These are phyloP conservation scores for Calocera cornea DNA, from an alignment of 768 basidiomycete genomes.

Conservation along the genomic window DNA sequence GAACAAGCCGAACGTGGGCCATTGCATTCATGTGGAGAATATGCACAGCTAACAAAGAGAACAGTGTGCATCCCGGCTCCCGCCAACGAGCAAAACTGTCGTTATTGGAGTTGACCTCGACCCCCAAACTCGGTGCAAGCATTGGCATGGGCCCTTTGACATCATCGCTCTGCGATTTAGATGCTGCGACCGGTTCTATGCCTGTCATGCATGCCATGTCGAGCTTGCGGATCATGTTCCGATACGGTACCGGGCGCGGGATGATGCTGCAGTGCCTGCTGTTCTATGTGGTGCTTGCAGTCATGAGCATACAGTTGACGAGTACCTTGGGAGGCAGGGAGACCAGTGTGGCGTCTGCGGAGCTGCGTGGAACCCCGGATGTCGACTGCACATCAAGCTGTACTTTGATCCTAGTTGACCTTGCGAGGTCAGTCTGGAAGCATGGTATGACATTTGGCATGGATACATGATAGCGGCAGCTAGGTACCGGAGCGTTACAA, in stretches of 20 bases:
- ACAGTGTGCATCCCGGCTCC: neutral
- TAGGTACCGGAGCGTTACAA: neutral
- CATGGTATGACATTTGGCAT: neutral
- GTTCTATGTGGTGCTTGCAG: neutral
- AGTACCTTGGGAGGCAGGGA: neutral
- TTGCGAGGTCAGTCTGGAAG: neutral
- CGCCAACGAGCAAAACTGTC: neutral
- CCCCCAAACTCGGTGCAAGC: neutral
- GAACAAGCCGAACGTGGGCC: too few relatives aligned
- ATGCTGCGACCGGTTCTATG: neutral
- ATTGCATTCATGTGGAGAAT: neutral
- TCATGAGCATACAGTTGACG: neutral
- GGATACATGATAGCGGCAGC: conserved; percentile 1
- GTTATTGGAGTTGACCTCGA: neutral
- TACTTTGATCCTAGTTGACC: neutral
- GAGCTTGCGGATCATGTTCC: neutral
- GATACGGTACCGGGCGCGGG: neutral
- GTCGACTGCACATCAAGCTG: neutral
- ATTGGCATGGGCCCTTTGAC: neutral
- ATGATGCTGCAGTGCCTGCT: neutral
- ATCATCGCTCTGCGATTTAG: neutral
- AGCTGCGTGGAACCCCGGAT: neutral
- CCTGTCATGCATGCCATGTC: neutral
- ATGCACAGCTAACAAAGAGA: neutral
- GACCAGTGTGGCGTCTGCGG: neutral